These are phyloP conservation scores for Udeniomyces megalosporus DNA, from an alignment of 768 basidiomycete genomes.

Conservation along the genomic window DNA sequence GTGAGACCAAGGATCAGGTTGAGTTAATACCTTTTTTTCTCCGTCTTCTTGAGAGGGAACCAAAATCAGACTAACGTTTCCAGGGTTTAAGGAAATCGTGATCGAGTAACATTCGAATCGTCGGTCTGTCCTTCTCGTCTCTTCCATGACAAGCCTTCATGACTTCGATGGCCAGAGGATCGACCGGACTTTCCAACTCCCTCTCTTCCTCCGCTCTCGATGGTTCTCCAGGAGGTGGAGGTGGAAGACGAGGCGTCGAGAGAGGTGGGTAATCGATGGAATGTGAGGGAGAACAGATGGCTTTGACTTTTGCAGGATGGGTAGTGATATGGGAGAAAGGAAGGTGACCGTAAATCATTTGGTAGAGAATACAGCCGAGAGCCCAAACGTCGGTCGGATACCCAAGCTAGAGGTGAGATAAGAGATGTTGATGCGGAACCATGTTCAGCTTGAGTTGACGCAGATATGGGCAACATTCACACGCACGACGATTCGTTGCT, in stretches of 20 bases:
- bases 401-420: constrained; percentile 38
- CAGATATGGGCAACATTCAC: neutral
- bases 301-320: constrained; percentile 67
- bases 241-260: neutral
- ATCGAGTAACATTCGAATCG: constrained; percentile 70
- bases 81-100: constrained; percentile 51
- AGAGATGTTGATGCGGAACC: neutral
- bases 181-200: constrained; percentile 52
- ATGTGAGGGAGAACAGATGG: constrained; percentile 64
- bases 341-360: constrained; percentile 90
- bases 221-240: constrained; percentile 24
- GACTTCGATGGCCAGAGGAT: constrained; percentile 54
- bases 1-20: neutral
- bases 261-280: constrained; percentile 59
- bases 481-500: constrained; percentile 64
- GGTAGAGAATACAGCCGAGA: constrained; percentile 90
- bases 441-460: neutral
- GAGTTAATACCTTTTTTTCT: neutral
- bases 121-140: constrained; percentile 63
- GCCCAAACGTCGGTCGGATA: constrained; percentile 96
- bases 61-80: neutral
- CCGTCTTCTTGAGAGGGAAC: no score
- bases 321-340: constrained; percentile 69
- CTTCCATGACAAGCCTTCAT: constrained; percentile 70
- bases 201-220: constrained; percentile 44